These are phyloP conservation scores for Teratosphaeriaceae sp. DNA, from an alignment of 2,329 filamentous ascomycete genomes.

Conservation along the genomic window DNA sequence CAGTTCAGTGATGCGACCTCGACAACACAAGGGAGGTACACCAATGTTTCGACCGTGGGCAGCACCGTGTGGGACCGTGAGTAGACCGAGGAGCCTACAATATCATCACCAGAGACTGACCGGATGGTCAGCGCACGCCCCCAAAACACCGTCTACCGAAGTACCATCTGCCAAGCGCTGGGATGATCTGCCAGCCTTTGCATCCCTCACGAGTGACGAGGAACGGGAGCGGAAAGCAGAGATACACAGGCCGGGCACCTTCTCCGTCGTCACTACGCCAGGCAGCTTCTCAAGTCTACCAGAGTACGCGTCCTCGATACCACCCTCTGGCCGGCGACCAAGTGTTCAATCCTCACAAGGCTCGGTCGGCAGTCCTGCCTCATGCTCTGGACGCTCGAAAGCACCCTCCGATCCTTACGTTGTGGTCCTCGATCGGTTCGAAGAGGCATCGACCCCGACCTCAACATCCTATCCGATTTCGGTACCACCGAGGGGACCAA, in stretches of 20 bases:
- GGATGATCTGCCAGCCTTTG: slow-evolving; percentile 50
- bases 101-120: neutral
- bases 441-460: slow-evolving; percentile 31
- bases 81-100: slow-evolving; percentile 18
- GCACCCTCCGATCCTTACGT: slow-evolving; percentile 38
- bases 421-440: slow-evolving; percentile 45
- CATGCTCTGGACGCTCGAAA: slow-evolving; percentile 8
- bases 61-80: slow-evolving; percentile 52
- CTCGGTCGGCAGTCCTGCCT: slow-evolving; percentile 6
- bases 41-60: slow-evolving; percentile 43
- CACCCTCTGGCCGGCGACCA: slow-evolving; percentile 25
- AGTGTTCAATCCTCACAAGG: slow-evolving; percentile 14
- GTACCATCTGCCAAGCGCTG: slow-evolving; percentile 11
- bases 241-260: slow-evolving; percentile 46
- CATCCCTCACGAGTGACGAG: slow-evolving; percentile 48
- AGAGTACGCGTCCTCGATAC: slow-evolving; percentile 37
- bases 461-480: slow-evolving; percentile 6
- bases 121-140: slow-evolving; percentile 4
- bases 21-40: slow-evolving; percentile 26
- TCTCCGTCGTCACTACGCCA: slow-evolving; percentile 49
- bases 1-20: slow-evolving; percentile 31
- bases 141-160: slow-evolving; percentile 2
- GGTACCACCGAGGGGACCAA: slow-evolving; percentile 7
- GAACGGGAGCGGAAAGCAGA: slow-evolving; percentile 53
- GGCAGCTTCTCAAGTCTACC: slow-evolving; percentile 47